phyloP scores from a whole-genome alignment of 768 basidiomycete genomes.

The Panaeolus papilionaceus region DNA sequence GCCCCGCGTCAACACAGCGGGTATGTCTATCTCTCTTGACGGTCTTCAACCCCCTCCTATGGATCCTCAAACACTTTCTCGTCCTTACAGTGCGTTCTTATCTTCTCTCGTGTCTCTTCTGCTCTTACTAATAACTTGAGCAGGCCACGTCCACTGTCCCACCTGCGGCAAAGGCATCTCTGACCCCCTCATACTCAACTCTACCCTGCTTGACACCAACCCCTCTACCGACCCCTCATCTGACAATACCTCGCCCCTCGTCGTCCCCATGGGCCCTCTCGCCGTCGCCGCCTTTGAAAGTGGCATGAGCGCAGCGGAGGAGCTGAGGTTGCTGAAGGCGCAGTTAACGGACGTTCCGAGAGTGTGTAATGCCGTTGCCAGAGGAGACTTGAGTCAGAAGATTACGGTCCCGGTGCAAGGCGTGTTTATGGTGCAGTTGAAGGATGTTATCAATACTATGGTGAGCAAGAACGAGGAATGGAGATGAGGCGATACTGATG shows the following conservation, averaged over 20 bases:
- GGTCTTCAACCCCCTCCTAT: slow-evolving; percentile 45
- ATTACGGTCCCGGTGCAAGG: slow-evolving; percentile 82
- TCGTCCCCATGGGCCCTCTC: slow-evolving; percentile 64
- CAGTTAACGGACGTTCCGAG: slow-evolving; percentile 85
- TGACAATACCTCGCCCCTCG: slow-evolving; percentile 31
- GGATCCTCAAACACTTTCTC: slow-evolving; percentile 40
- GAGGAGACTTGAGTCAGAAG: slow-evolving; percentile 78
- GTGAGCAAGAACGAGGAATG: too few species aligned
- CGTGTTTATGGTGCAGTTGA: slow-evolving; percentile 80
- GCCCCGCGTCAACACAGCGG: slow-evolving; percentile 25
- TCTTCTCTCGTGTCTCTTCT: too few species aligned
- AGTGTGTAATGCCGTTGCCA: slow-evolving; percentile 82
- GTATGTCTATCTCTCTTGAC: slow-evolving; percentile 57
- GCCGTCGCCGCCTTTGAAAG: slow-evolving; percentile 66
- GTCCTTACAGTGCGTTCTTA: slow-evolving; percentile 38
- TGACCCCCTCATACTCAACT: slow-evolving; percentile 45
- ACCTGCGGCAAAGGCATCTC: too few species aligned
- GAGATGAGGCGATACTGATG: too few species aligned
- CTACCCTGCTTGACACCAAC: slow-evolving; percentile 45
- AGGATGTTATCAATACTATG: slow-evolving; percentile 80
- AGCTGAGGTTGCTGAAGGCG: slow-evolving; percentile 79
- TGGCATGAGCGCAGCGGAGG: slow-evolving; percentile 76
- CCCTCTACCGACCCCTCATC: slow-evolving; percentile 25
- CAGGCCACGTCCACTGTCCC: slow-evolving; percentile 50
- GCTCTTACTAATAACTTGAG: too few species aligned